phyloP scores from a whole-genome alignment of 2,329 filamentous ascomycete genomes.

The Zasmidium citrigriseum region DNA sequence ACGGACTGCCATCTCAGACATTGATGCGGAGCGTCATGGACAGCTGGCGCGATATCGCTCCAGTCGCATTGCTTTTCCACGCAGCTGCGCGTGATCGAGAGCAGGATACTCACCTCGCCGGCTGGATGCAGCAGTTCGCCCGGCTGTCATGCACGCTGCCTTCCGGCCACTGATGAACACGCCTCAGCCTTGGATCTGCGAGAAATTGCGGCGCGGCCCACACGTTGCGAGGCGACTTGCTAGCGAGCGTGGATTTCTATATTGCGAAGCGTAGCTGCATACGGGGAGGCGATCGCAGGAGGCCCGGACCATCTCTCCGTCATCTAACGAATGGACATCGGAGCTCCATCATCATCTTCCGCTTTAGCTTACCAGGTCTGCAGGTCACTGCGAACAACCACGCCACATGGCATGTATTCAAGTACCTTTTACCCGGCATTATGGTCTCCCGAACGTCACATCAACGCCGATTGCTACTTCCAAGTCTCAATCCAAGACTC shows the following conservation, averaged over 20 bases:
- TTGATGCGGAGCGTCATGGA: not conserved
- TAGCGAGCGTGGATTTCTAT: not conserved
- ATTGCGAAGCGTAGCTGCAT: not conserved
- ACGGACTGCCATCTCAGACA: conserved; percentile 2
- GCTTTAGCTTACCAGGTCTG: conserved; percentile 1
- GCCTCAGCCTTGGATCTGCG: conserved; percentile 6
- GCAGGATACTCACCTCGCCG: conserved; percentile 11
- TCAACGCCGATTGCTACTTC: not conserved
- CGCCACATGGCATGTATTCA: not conserved
- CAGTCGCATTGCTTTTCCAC: not conserved
- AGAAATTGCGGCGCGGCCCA: not conserved
- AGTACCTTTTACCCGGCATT: not conserved
- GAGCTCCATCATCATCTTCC: not conserved
- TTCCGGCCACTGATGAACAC: conserved; percentile 11
- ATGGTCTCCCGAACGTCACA: not conserved
- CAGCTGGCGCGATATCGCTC: not conserved
- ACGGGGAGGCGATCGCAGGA: not conserved
- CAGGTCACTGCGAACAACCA: not conserved
- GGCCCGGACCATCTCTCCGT: not conserved
- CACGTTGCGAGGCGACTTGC: too few species aligned
- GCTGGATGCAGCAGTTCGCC: conserved; percentile 22
- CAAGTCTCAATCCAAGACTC: not conserved
- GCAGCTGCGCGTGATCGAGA: conserved; percentile 6
- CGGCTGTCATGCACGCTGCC: conserved; percentile 10
- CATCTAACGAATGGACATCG: not conserved